Evolutionary conservation across 169 alveolate genomes (phyloP), one percentile per base, ranked within the genome.

Genomic region (Babesia microti): DNA sequence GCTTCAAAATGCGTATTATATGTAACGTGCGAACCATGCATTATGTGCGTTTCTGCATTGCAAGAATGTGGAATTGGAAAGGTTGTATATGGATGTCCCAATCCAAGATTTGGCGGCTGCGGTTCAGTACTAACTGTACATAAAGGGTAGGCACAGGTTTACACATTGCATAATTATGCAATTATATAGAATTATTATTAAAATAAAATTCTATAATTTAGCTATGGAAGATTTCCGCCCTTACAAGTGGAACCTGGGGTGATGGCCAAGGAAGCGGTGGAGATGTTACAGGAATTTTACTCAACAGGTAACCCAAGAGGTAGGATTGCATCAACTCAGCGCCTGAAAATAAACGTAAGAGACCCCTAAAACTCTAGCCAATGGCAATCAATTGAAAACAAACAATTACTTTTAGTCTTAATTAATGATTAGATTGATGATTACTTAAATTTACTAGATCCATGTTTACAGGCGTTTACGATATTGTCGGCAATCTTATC

Each of bases 61-160:
- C 71, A 42, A 37, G 39, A 71, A 22, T 52, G 54, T 22, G 70
- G 74, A 18, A 45, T 78, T 2, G 60, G 71, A 17, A 60, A 54
- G 23, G 83, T 78, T 6, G 68, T 67, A 47, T 78, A 68, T 56
- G 87, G 87, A 9, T 78, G 87, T 40, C 47, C 27, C 46, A 78
- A 78, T 59, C 81, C 66, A 43, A 66, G 68, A 56, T 78, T 78
- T 59, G 87, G 87, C 29, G 87, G 87, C 40, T 72, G 81, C 51
- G 87, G 87, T 9, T 68, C 81, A 4, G 81, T 78, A 18, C 39
- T 78, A 0, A 59, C 79, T 22, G 59, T 78, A 12, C 78, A 70
- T 49, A 22, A 21, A 18, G 43, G 72, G 76, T 65, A 22, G 12
- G 55, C 24, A 11, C 12, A n/a, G 21, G 3, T 7, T 17, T 14